Conservation (phyloP, 768 basidiomycete genomes). For the Myochromella boudieri region DNA sequence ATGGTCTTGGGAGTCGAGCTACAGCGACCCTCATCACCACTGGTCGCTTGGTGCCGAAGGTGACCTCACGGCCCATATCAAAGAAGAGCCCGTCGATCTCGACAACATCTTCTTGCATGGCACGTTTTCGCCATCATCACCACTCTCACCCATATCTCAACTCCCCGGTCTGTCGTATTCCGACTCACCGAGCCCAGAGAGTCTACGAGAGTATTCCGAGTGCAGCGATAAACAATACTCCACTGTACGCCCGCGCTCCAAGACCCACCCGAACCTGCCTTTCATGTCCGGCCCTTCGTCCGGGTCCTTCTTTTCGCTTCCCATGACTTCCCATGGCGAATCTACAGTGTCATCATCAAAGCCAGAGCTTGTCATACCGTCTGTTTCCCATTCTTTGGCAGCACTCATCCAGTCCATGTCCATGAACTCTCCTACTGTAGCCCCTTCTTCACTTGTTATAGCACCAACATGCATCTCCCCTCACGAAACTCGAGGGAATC, state of each 20-base stretch:
- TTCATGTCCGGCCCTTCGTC: constrained; percentile 18
- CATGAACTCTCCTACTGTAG: constrained; percentile 33
- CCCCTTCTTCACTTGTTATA: constrained; percentile 28
- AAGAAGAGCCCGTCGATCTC: constrained; percentile 48
- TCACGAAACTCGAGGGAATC: constrained; percentile 35
- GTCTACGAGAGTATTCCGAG: constrained; percentile 11
- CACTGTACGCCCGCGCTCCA: constrained; percentile 39
- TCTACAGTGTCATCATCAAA: constrained; percentile 18
- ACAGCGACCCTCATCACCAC: constrained; percentile 21
- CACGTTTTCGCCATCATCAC: constrained; percentile 24
- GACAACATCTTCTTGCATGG: constrained; percentile 34
- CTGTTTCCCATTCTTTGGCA: constrained; percentile 30
- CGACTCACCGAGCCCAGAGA: constrained; percentile 22
- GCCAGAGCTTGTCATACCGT: constrained; percentile 20
- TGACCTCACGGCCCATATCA: constrained; percentile 31
- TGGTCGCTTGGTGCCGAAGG: constrained; percentile 31
- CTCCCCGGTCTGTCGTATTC: constrained; percentile 26
- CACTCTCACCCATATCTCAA: constrained; percentile 27
- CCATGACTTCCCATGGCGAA: constrained; percentile 17
- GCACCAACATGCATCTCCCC: constrained; percentile 37
- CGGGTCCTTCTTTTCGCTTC: constrained; percentile 10
- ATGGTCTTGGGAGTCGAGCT: constrained; percentile 44
- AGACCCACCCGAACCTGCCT: constrained; percentile 32
- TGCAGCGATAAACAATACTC: constrained; percentile 15
- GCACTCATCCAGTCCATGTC: constrained; percentile 42